phyloP scores from a whole-genome alignment of 106 monocot genomes.

The Dendrobium huoshanense region DNA sequence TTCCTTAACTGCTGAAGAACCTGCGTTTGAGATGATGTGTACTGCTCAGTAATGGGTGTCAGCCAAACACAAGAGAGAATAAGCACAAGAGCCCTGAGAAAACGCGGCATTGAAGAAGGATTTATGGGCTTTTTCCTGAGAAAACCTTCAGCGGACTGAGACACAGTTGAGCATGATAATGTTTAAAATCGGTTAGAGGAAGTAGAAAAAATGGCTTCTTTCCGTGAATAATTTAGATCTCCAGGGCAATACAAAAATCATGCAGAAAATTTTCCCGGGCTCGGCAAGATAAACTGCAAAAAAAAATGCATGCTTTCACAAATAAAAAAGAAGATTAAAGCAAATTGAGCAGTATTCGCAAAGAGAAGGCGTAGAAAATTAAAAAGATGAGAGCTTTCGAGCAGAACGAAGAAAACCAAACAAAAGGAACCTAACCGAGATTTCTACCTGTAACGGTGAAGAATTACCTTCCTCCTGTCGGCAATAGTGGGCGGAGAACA shows the following conservation, averaged over 20 bases:
- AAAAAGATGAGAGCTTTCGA: neutral
- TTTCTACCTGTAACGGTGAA: neutral
- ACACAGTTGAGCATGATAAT: neutral
- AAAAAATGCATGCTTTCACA: neutral
- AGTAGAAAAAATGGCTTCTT: neutral
- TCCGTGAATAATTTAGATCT: neutral
- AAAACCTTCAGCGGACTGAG: neutral
- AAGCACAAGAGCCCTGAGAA: slow-evolving; percentile 8
- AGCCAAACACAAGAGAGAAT: slow-evolving; percentile 20
- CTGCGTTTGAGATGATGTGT: slow-evolving; percentile 49
- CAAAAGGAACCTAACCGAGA: neutral
- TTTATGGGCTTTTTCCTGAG: neutral
- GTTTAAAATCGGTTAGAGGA: neutral
- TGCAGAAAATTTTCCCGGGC: neutral
- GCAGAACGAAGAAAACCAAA: neutral
- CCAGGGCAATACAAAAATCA: neutral
- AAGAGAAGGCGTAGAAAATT: neutral
- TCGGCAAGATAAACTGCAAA: neutral
- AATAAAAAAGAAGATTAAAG: neutral
- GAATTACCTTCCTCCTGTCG: neutral
- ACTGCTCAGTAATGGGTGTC: slow-evolving; percentile 33
- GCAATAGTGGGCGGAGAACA: neutral
- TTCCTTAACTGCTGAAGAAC: slow-evolving; percentile 69
- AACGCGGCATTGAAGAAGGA: slow-evolving; percentile 24
- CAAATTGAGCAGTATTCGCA: no score